Evolutionary conservation across 2,329 filamentous ascomycete genomes (phyloP).

Genomic region (Byssoonygena ceratinophila): DNA sequence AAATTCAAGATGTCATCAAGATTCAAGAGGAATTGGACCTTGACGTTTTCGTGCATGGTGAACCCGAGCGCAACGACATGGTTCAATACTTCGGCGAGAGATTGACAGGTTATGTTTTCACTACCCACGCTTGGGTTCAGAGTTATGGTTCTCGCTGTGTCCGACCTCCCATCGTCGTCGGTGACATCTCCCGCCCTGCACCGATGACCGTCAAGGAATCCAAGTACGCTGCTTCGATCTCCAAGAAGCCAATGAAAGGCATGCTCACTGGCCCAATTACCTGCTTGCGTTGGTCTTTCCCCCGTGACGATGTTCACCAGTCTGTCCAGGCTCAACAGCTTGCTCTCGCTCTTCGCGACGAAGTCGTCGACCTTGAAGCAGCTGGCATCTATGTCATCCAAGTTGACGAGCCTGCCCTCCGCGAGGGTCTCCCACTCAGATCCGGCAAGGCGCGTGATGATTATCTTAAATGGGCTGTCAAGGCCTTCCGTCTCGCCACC

Average conservation of each 20-base stretch:
- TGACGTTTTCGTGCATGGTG: constrained; percentile 94
- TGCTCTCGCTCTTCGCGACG: constrained; percentile 92
- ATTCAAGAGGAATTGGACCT: constrained; percentile 97
- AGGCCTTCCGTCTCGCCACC: constrained; percentile 94
- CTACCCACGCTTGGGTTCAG: constrained; percentile 98
- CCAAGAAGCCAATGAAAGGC: constrained; percentile 99
- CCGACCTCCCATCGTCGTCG: constrained; percentile 94
- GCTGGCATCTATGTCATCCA: constrained; percentile 97
- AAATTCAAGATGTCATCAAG: constrained; percentile 89
- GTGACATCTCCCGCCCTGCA: constrained; percentile 91
- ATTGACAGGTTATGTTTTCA: constrained; percentile 94
- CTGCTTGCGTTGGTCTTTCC: constrained; percentile 98
- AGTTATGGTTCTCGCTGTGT: constrained; percentile 97
- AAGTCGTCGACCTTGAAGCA: constrained; percentile 95
- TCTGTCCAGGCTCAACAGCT: constrained; percentile 98
- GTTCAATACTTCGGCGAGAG: constrained; percentile 99
- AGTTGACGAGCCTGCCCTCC: constrained; percentile 96
- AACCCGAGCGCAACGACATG: constrained; percentile 99
- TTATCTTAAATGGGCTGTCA: constrained; percentile 94
- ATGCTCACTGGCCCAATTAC: constrained; percentile 99
- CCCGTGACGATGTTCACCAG: constrained; percentile 98
- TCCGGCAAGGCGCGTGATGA: constrained; percentile 87
- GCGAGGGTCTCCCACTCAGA: constrained; percentile 97
- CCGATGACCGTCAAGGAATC: constrained; percentile 99
- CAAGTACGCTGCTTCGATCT: constrained; percentile 92